These are phyloP conservation scores for Escallonia herrerae DNA, from an alignment of 129 eudicot species.

Conservation along the genomic window DNA sequence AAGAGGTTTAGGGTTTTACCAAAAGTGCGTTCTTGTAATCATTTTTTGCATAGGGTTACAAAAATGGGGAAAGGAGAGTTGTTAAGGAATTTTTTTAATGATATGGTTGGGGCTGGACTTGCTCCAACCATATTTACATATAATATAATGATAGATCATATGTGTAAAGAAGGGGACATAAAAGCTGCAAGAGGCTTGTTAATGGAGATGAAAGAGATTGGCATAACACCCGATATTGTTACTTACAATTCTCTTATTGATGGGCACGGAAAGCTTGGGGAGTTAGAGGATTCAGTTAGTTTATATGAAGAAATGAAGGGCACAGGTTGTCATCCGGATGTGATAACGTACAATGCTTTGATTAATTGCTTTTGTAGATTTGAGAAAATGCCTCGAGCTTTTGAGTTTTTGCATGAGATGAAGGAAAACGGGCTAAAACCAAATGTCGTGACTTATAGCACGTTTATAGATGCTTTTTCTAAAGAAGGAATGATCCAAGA, in stretches of 20 bases:
- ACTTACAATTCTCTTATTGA: conserved; percentile 85
- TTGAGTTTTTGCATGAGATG: conserved; percentile 60
- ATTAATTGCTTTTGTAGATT: conserved; percentile 81
- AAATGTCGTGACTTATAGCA: conserved; percentile 83
- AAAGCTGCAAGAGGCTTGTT: conserved; percentile 47
- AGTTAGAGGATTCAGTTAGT: conserved; percentile 44
- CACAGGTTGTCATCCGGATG: conserved; percentile 53
- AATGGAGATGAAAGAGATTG: conserved; percentile 49
- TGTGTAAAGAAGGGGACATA: conserved; percentile 73
- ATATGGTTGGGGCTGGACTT: conserved; percentile 65
- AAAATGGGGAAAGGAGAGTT: conserved; percentile 39
- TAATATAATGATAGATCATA: conserved; percentile 72
- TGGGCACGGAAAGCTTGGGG: conserved; percentile 73
- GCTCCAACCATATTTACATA: conserved; percentile 62
- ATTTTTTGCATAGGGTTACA: conserved; percentile 53
- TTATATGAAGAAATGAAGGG: conserved; percentile 56
- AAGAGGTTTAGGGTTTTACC: conserved; percentile 56
- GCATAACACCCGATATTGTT: conserved; percentile 65
- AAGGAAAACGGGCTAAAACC: conserved; percentile 61
- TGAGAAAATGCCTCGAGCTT: conserved; percentile 63
- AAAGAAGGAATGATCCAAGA: conserved; percentile 84
- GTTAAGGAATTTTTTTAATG: conserved; percentile 42
- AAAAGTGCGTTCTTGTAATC: conserved; percentile 72
- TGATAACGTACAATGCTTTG: conserved; percentile 72
- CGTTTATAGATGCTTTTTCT: conserved; percentile 83